Base-by-base conservation (phyloP, 78 protist species). In the Dictyostelium purpureum region DNA sequence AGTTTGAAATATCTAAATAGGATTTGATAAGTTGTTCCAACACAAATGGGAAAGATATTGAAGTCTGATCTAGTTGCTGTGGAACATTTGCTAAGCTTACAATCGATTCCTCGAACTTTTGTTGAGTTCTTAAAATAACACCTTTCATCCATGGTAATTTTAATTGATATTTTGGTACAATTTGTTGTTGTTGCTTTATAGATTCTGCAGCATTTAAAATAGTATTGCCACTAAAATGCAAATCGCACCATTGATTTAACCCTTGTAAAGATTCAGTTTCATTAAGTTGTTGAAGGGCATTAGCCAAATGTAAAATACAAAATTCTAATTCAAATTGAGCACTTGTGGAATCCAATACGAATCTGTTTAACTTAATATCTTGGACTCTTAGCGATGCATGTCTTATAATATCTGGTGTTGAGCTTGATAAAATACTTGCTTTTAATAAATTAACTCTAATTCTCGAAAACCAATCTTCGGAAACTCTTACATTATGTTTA, bases 391-490 rank as follows among this genome's bases (percentile, higher is more conserved):
- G 45, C 4, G 92, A 35, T 10, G 92, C 73, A 45, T 85, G 92
- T 43, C 81, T 54, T 12, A 73, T 73, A 18, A 85, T 85, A 59
- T 85, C 92, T 4, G 82, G 80, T 26, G 83, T 52, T 5, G 83
- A 73, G 33, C 82, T 19, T 56, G 61, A 73, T 2, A 85, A 31
- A 12, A 85, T 85, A 21, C 76, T 59, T 0, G 92, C 80, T 28
- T 85, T 85, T 1, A 85, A 31, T 4, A 85, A 76, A 14, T 85
- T 85, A 6, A 59, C 61, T 1, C 92, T 52, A 35, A 85, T 85
- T n/a, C 92, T 33, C 16, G 79, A 67, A 76, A 85, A 85, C 92
- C 92, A 85, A 73, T 85, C 92, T 31, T 85, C 92, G 59, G 82
- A 71, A 10, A 85, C 92, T n/a, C 77, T 33, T 18, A 38, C 38